Percentiles rank a stretch among this genome's conserved stretches.
Evolutionary conservation across 208 protist genomes (phyloP).

Genomic region (Vickermania spadyakhi): DNA sequence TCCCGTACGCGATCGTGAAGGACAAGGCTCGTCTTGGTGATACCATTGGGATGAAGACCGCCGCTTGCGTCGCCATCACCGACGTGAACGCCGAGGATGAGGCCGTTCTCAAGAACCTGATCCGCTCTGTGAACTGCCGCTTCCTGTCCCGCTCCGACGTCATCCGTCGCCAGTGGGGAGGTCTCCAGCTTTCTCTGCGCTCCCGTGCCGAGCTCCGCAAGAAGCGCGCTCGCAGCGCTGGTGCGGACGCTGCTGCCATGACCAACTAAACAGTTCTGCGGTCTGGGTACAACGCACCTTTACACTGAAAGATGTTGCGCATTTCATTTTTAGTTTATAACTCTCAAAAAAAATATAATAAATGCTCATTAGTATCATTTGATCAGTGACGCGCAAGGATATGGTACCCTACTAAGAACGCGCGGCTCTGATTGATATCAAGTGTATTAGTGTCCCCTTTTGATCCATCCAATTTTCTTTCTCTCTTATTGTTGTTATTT

Average conservation of each 20-base stretch:
- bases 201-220: constrained; percentile 73
- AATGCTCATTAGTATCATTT: not conserved
- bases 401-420: too few relatives aligned
- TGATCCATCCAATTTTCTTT: not conserved
- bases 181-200: constrained; percentile 80
- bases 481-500: not conserved
- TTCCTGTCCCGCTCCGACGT: constrained; percentile 93
- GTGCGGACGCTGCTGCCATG: constrained; percentile 49
- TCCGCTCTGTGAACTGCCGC: constrained; percentile 86
- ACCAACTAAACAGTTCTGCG: constrained; percentile 1
- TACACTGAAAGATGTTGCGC: not conserved
- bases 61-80: constrained; percentile 93
- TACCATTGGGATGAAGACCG: constrained; percentile 96
- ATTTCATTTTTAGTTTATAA: not conserved
- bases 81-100: constrained; percentile 93
- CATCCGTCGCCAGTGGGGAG: constrained; percentile 91
- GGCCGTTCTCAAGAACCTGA: constrained; percentile 87
- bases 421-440: too few relatives aligned
- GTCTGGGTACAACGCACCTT: not conserved
- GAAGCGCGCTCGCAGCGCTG: constrained; percentile 65
- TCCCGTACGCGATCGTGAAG: constrained; percentile 99
- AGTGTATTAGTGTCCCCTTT: too few relatives aligned
- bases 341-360: not conserved
- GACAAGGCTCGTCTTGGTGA: constrained; percentile 97
- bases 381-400: not conserved